A percentile compares a stretch with the other conserved stretches of the same genome.
Evolutionary conservation across 768 basidiomycete genomes (phyloP).

Genomic region (Pleurotus sapidus): DNA sequence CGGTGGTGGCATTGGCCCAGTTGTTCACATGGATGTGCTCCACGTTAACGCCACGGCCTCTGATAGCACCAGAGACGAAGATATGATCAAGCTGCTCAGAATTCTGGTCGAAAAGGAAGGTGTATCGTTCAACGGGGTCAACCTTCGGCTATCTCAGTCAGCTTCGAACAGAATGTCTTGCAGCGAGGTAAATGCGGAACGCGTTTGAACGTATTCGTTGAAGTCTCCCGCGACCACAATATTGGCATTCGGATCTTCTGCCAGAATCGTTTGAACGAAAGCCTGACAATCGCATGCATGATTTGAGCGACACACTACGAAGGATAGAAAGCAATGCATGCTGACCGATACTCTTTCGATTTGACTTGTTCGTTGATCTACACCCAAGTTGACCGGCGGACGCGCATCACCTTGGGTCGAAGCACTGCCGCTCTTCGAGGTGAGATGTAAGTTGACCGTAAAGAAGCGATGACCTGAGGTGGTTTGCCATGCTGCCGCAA

Average conservation of each 20-base stretch:
- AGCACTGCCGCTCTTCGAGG: conserved; percentile 55
- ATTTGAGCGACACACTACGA: not conserved
- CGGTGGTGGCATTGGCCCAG: conserved; percentile 40
- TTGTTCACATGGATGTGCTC: conserved; percentile 65
- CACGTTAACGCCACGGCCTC: conserved; percentile 36
- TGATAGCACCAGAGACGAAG: conserved; percentile 47
- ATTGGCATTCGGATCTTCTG: conserved; percentile 39
- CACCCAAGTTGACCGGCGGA: conserved; percentile 53
- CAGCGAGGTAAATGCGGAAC: conserved; percentile 47
- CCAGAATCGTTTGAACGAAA: conserved; percentile 46
- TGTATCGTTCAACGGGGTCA: conserved; percentile 51
- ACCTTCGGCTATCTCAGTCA: conserved; percentile 48
- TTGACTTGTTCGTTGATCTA: conserved; percentile 47
- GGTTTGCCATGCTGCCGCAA: conserved; percentile 56
- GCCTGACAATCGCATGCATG: conserved; percentile 24
- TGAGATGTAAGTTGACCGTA: conserved; percentile 59
- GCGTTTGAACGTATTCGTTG: conserved; percentile 57
- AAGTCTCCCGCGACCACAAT: conserved; percentile 58
- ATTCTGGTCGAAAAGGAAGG: conserved; percentile 60
- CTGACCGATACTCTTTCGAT: conserved; percentile 49
- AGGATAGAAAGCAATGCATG: conserved; percentile 7
- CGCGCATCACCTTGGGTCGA: conserved; percentile 54
- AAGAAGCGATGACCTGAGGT: conserved; percentile 41
- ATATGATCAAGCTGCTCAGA: conserved; percentile 58
- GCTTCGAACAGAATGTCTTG: conserved; percentile 40